Evolutionary conservation across 2,329 filamentous ascomycete genomes (phyloP).

Genomic region (Teratosphaeria epicoccoides): DNA sequence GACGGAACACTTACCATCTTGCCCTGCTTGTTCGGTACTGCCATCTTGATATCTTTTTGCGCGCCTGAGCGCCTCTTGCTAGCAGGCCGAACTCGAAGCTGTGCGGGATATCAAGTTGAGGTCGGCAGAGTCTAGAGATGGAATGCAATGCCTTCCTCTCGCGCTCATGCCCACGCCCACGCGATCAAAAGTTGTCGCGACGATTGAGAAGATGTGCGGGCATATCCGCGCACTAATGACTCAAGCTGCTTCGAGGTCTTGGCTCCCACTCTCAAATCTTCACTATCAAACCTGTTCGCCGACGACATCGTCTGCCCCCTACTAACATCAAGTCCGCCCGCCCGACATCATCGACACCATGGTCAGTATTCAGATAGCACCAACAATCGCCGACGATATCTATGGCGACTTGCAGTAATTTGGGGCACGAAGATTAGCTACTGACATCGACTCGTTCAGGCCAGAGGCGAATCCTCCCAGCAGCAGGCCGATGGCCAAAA

Average conservation of each 20-base stretch:
- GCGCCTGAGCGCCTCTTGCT: slow-evolving; percentile 26
- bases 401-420: background rate
- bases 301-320: slow-evolving; percentile 3
- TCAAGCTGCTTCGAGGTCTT: background rate
- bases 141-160: background rate
- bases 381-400: background rate
- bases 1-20: slow-evolving; percentile 76
- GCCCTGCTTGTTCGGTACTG: slow-evolving; percentile 63
- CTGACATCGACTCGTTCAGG: slow-evolving; percentile 14
- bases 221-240: background rate
- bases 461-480: slow-evolving; percentile 18
- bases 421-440: slow-evolving; percentile 1
- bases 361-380: slow-evolving; percentile 28
- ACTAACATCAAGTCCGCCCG: background rate
- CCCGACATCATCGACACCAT: slow-evolving; percentile 35
- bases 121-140: background rate
- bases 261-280: slow-evolving; percentile 1
- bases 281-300: slow-evolving; percentile 2
- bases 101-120: background rate
- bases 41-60: slow-evolving; percentile 32
- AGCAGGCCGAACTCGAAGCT: background rate
- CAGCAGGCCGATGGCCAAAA: slow-evolving; percentile 24
- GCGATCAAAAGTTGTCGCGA: background rate
- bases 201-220: background rate
- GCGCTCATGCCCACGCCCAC: background rate